Percentiles rank a stretch among this genome's conserved stretches.
Conservation (phyloP, 2,329 filamentous ascomycete species). For the Tolypocladium amazonense region DNA sequence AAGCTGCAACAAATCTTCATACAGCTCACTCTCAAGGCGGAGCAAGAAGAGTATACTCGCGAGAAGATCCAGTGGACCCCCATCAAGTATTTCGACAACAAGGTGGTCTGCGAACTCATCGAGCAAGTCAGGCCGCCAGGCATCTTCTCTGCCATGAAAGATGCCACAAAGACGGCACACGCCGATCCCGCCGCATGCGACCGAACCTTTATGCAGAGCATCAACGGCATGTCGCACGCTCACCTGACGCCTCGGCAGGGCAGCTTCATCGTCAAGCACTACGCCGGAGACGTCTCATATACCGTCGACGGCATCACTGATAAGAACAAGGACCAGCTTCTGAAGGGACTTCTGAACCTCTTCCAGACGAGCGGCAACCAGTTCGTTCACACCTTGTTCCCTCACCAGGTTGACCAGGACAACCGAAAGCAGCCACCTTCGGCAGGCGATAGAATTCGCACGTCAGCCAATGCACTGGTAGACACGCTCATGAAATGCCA, state of each 20-base stretch:
- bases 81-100: slow-evolving; percentile 99
- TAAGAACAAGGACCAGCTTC: slow-evolving; percentile 96
- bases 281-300: slow-evolving; percentile 93
- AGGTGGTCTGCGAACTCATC: slow-evolving; percentile 94
- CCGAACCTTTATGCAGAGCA: slow-evolving; percentile 85
- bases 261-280: slow-evolving; percentile 97
- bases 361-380: slow-evolving; percentile 73
- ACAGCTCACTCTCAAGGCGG: slow-evolving; percentile 88
- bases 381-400: slow-evolving; percentile 85
- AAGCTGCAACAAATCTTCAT: slow-evolving; percentile 99
- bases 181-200: slow-evolving; percentile 91
- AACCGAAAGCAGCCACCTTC: slow-evolving; percentile 91
- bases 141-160: slow-evolving; percentile 91
- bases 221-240: slow-evolving; percentile 83
- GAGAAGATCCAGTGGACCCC: slow-evolving; percentile 98
- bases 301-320: slow-evolving; percentile 95
- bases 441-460: slow-evolving; percentile 90
- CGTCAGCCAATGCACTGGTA: slow-evolving; percentile 89
- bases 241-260: slow-evolving; percentile 89
- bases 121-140: slow-evolving; percentile 84
- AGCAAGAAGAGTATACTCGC: slow-evolving; percentile 92
- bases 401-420: slow-evolving; percentile 86
- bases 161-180: slow-evolving; percentile 96
- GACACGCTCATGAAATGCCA: slow-evolving; percentile 94
- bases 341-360: slow-evolving; percentile 87